Conservation (phyloP, 2,329 filamentous ascomycete species). For the Aspergillus pseudoglaucus region DNA sequence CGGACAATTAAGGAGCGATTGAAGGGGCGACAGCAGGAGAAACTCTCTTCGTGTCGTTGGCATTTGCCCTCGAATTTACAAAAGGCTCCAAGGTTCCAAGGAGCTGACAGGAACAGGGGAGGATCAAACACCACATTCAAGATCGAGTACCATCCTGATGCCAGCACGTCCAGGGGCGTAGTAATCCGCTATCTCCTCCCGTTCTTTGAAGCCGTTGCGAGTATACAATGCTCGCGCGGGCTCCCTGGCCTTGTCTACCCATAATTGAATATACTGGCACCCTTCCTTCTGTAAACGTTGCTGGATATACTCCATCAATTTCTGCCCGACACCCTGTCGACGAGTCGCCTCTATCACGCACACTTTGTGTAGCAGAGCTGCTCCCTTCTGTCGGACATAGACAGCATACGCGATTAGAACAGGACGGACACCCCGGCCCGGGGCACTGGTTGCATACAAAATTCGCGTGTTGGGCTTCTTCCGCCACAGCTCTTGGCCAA, state of each 20-base stretch:
- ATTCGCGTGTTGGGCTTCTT: constrained; percentile 46
- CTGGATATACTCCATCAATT: constrained; percentile 40
- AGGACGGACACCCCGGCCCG: constrained; percentile 7
- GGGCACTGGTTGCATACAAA: constrained; percentile 25
- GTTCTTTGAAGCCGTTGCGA: constrained; percentile 41
- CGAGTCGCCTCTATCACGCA: constrained; percentile 44
- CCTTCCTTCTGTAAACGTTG: constrained; percentile 40
- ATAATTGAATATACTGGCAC: constrained; percentile 44
- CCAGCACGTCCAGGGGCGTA: constrained; percentile 45
- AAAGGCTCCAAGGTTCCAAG: constrained; percentile 4
- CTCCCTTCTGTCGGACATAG: constrained; percentile 39
- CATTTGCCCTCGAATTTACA: not conserved
- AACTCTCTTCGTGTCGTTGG: not conserved
- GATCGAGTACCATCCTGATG: constrained; percentile 37
- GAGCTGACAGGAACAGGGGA: constrained; percentile 7
- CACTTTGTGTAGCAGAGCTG: constrained; percentile 47
- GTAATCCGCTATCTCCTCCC: constrained; percentile 43
- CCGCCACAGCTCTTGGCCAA: constrained; percentile 39
- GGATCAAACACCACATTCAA: constrained; percentile 24
- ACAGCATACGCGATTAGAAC: constrained; percentile 43
- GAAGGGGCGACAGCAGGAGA: constrained; percentile 11
- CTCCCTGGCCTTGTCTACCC: constrained; percentile 45
- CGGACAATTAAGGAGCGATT: constrained; percentile 14
- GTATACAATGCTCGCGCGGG: constrained; percentile 42
- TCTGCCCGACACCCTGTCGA: constrained; percentile 41